Evolutionary conservation across 208 protist genomes (phyloP).

Genomic region (Vickermania spadyakhi): DNA sequence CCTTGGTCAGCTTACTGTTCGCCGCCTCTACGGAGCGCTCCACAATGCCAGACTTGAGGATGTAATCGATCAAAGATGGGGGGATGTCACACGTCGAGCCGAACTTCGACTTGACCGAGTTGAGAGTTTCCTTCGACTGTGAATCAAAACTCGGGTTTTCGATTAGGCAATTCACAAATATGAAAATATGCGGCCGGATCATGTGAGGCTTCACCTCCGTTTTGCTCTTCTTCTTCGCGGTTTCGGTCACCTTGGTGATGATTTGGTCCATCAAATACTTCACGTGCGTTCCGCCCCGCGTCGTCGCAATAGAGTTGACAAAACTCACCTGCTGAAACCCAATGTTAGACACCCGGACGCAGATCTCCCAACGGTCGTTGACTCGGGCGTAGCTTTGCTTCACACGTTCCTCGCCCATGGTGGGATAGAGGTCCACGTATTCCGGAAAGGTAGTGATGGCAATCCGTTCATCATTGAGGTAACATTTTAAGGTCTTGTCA

Average conservation of each 20-base stretch:
- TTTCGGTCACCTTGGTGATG: slow-evolving; percentile 80
- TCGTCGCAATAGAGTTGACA: slow-evolving; percentile 99
- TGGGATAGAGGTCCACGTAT: slow-evolving; percentile 96
- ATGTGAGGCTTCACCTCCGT: slow-evolving; percentile 94
- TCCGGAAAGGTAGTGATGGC: slow-evolving; percentile 94
- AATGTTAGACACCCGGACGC: slow-evolving; percentile 88
- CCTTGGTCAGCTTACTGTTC: slow-evolving; percentile 93
- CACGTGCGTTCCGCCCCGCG: slow-evolving; percentile 98
- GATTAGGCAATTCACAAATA: slow-evolving; percentile 99
- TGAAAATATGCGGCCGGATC: slow-evolving; percentile 97
- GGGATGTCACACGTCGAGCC: slow-evolving; percentile 95
- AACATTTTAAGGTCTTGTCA: slow-evolving; percentile 89
- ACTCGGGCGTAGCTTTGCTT: slow-evolving; percentile 67
- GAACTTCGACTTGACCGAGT: slow-evolving; percentile 92
- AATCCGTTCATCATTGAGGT: slow-evolving; percentile 94
- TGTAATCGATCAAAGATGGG: slow-evolving; percentile 93
- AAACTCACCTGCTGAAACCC: slow-evolving; percentile 99
- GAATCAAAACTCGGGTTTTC: slow-evolving; percentile 99
- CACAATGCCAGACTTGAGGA: slow-evolving; percentile 93
- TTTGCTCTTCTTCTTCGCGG: slow-evolving; percentile 96
- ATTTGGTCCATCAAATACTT: slow-evolving; percentile 97
- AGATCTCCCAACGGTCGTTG: slow-evolving; percentile 97
- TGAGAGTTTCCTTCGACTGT: slow-evolving; percentile 99
- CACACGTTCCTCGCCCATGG: slow-evolving; percentile 77
- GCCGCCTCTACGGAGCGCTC: slow-evolving; percentile 92